Conservation (phyloP, 2,329 filamentous ascomycete species). For the Xylaria sp. region DNA sequence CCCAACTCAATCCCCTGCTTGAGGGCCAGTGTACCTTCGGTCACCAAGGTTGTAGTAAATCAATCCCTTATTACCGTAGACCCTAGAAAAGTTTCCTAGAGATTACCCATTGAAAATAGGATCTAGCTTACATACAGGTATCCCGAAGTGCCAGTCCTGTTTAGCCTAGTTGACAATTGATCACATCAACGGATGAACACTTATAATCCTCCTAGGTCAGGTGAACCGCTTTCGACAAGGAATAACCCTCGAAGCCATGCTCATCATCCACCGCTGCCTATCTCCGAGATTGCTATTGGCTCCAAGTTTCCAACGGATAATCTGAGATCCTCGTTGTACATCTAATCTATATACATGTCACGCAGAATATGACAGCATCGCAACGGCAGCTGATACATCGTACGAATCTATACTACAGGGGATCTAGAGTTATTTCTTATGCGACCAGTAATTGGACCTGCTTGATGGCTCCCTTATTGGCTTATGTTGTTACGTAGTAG, state of each 20-base stretch:
- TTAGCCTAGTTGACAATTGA: constrained; percentile 12
- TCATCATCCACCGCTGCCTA: constrained; percentile 16
- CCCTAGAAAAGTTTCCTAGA: neutral
- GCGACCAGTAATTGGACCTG: neutral
- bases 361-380: constrained; percentile 21
- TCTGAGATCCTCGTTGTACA: constrained; percentile 20
- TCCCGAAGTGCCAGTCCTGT: neutral
- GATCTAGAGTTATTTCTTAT: neutral
- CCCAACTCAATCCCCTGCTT: constrained; percentile 26
- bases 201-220: constrained; percentile 27
- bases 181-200: constrained; percentile 1
- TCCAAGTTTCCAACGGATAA: constrained; percentile 22
- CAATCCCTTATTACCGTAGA: neutral
- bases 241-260: constrained; percentile 30
- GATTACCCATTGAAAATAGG: neutral
- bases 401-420: neutral
- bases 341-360: constrained; percentile 1
- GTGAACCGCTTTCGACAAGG: constrained; percentile 34
- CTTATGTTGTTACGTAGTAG: neutral
- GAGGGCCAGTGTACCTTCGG: neutral
- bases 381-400: neutral
- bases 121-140: neutral
- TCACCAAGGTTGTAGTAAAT: neutral
- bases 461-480: neutral
- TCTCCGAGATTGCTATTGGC: constrained; percentile 28